These are phyloP conservation scores for Echeveria elegans DNA, from an alignment of 164 flowering plant genomes.

Conservation along the genomic window DNA sequence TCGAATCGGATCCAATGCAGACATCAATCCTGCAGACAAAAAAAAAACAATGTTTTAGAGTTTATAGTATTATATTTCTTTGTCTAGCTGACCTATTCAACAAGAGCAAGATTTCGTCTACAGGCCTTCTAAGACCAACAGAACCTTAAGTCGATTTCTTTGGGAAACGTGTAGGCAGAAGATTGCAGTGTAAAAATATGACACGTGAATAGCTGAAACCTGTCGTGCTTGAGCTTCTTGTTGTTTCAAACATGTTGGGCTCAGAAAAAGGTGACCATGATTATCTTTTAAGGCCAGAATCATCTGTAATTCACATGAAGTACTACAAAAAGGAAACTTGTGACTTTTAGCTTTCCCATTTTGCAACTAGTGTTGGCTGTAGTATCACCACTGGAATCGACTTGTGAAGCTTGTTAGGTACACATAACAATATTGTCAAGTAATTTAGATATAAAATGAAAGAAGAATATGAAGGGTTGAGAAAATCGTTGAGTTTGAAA, in stretches of 20 bases:
- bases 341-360: not conserved
- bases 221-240: not conserved
- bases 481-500: not conserved
- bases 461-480: not conserved
- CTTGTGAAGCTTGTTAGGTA: constrained; percentile 1
- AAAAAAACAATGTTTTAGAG: not conserved
- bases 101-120: not conserved
- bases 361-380: not conserved
- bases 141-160: too few relatives aligned
- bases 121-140: too few relatives aligned
- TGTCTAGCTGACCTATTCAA: not conserved
- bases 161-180: not conserved
- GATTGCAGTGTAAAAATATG: not conserved
- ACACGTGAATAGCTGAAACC: not conserved
- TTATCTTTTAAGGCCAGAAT: not conserved
- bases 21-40: not conserved
- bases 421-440: not conserved
- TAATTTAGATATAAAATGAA: not conserved
- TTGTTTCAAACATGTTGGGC: not conserved
- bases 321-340: not conserved
- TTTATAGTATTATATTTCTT: not conserved
- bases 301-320: constrained; percentile 2
- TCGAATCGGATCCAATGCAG: not conserved
- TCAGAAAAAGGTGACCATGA: constrained; percentile 2
- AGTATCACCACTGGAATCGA: not conserved